A percentile compares a stretch with the other conserved stretches of the same genome.
These are phyloP conservation scores for Pleurotus sapidus DNA, from an alignment of 768 basidiomycete species.

Conservation along the genomic window DNA sequence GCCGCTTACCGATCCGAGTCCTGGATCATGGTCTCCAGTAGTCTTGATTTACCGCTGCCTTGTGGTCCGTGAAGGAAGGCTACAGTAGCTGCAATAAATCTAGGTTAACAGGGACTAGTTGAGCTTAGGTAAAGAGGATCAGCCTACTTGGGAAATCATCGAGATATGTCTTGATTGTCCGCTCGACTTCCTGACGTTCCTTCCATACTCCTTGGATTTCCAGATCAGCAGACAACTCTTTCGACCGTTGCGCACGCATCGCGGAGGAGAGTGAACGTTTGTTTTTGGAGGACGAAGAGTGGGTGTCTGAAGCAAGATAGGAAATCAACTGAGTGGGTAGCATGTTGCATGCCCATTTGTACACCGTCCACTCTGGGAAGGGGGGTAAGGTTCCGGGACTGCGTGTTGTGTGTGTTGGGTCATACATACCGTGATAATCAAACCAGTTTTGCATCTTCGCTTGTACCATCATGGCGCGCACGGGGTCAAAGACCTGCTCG, in stretches of 20 bases:
- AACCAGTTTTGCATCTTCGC: slow-evolving; percentile 84
- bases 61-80: slow-evolving; percentile 82
- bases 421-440: slow-evolving; percentile 60
- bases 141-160: slow-evolving; percentile 69
- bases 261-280: too few species aligned
- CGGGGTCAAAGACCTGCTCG: slow-evolving; percentile 83
- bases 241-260: too few species aligned
- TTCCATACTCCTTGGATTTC: slow-evolving; percentile 63
- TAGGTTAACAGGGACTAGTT: neutral
- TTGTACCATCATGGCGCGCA: slow-evolving; percentile 81
- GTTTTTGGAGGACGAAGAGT: slow-evolving; percentile 12
- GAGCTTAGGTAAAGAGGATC: slow-evolving; percentile 4
- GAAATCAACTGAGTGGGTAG: slow-evolving; percentile 17
- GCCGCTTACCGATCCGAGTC: slow-evolving; percentile 48
- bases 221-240: neutral
- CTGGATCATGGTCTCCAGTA: slow-evolving; percentile 53
- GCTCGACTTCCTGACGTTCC: slow-evolving; percentile 78
- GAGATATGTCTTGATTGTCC: slow-evolving; percentile 66
- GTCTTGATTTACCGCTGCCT: slow-evolving; percentile 72
- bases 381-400: neutral
- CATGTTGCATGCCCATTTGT: slow-evolving; percentile 72
- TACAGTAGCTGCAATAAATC: slow-evolving; percentile 50
- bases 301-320: slow-evolving; percentile 24
- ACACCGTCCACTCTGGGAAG: slow-evolving; percentile 58
- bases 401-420: neutral